A percentile compares a stretch with the other conserved stretches of the same genome.
Conservation (phyloP, 2,329 filamentous ascomycete species). For the Trichoderma sp. region DNA sequence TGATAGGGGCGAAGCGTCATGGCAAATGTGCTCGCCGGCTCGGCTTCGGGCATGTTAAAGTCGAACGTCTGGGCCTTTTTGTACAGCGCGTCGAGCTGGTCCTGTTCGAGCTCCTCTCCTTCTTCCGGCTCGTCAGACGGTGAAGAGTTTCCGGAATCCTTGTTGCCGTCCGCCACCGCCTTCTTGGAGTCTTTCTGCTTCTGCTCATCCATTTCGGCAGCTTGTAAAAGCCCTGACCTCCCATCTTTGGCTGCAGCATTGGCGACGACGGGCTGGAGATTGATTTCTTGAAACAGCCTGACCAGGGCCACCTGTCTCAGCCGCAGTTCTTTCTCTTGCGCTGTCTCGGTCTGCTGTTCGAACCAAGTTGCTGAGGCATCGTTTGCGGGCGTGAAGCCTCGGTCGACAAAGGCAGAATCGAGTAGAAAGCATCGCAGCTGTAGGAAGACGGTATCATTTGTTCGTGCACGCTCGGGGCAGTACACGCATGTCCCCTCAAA, state of each 20-base stretch:
- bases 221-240: slow-evolving; percentile 79
- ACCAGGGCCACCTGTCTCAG: slow-evolving; percentile 86
- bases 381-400: slow-evolving; percentile 59
- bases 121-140: slow-evolving; percentile 74
- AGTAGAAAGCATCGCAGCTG: slow-evolving; percentile 81
- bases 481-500: slow-evolving; percentile 91
- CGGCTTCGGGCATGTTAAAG: slow-evolving; percentile 84
- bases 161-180: slow-evolving; percentile 31
- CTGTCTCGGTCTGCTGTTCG: slow-evolving; percentile 78
- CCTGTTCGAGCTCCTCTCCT: slow-evolving; percentile 88
- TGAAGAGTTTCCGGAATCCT: slow-evolving; percentile 49
- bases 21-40: slow-evolving; percentile 78
- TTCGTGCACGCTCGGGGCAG: slow-evolving; percentile 78
- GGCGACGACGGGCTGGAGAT: slow-evolving; percentile 72
- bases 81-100: slow-evolving; percentile 91
- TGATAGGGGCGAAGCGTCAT: slow-evolving; percentile 90
- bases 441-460: slow-evolving; percentile 92
- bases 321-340: slow-evolving; percentile 80
- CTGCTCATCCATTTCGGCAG: slow-evolving; percentile 85
- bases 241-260: slow-evolving; percentile 79
- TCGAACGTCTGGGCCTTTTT: slow-evolving; percentile 97
- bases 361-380: slow-evolving; percentile 76
- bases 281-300: slow-evolving; percentile 86
- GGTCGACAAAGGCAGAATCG: slow-evolving; percentile 69
- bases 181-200: slow-evolving; percentile 60